Evolutionary conservation across 1,139 yeast genomes (phyloP), one percentile per base, ranked within the genome.

Genomic region (Lodderomyces parapsilosis): DNA sequence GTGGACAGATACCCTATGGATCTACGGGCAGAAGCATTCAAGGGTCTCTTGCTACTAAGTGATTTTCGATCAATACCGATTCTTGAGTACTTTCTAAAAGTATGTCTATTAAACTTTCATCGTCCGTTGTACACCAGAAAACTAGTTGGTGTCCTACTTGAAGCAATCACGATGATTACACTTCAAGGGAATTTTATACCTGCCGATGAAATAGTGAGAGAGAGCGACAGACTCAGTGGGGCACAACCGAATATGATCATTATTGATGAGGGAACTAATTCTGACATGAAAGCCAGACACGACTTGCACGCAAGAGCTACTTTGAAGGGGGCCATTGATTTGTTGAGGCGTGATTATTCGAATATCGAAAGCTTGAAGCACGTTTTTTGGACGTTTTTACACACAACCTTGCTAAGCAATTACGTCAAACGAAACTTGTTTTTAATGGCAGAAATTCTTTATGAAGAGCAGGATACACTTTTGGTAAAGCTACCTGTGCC

Each of bases 321-420:
- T 0, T 58, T 84, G 8, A 67, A 68, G 34, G 90, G 90, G 10
- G 81, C 93, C 0, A 74, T 88, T 23, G 83, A 81, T 30, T 59
- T 86, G 6, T 62, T 90, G 13, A 71, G 96, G 44, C 70, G 84
- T 39, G 85, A 83, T 45, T 80, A 83, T 51, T 71, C 81, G 4
- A 63, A 72, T n/a, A 87, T 87, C n/a, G 60, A 63, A 38, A 86
- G 89, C 0, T 66, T 93, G 33, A 75, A 75, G 44, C 56, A 59
- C 6, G 74, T 76, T 7, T 55, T 93, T 6, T 90, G 97, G 96
- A 71, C 74, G 40, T 72, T 83, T n/a, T 58, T 89, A 11, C 86
- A 82, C 52, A 70, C 80, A 8, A 81, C 88, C 0, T 59, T 79
- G 24, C 49, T 85, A 14, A 76, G 86, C 15, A 64, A 87, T 1